phyloP scores from a whole-genome alignment of 352 stramenopile genomes.

The Globisporangium radiosum region DNA sequence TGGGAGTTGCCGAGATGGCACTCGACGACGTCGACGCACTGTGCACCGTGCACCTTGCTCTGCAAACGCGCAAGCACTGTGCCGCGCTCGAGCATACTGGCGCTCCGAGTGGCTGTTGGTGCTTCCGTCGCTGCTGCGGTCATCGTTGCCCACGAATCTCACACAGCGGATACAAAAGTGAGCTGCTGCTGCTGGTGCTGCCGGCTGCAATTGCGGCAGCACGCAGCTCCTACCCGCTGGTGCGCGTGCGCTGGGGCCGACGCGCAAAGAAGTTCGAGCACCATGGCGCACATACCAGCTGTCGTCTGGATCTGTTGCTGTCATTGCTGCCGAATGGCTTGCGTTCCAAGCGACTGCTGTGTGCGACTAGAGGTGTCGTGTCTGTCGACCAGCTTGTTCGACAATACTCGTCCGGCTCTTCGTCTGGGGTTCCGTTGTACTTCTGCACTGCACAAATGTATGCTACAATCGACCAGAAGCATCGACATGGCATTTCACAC shows the following conservation, averaged over 20 bases:
- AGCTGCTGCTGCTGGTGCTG: not conserved
- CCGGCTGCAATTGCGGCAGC: not conserved
- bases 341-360: not conserved
- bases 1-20: constrained; percentile 10
- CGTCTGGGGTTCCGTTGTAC: too few species aligned
- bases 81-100: not conserved
- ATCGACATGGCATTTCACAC: too few species aligned
- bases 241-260: not conserved
- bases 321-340: not conserved
- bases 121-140: not conserved
- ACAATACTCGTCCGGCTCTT: too few species aligned
- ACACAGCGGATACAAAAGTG: not conserved
- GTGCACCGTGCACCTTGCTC: constrained; percentile 19
- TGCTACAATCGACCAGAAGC: too few species aligned
- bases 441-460: too few species aligned
- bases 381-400: not conserved
- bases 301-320: not conserved
- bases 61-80: constrained; percentile 24
- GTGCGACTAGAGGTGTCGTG: not conserved
- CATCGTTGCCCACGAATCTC: not conserved
- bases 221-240: too few species aligned
- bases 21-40: not conserved
- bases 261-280: constrained; percentile 1
- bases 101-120: not conserved
- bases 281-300: not conserved